Evolutionary conservation across 2,329 filamentous ascomycete genomes (phyloP), one percentile per base, ranked within the genome.

Genomic region (Cytospora piceae): DNA sequence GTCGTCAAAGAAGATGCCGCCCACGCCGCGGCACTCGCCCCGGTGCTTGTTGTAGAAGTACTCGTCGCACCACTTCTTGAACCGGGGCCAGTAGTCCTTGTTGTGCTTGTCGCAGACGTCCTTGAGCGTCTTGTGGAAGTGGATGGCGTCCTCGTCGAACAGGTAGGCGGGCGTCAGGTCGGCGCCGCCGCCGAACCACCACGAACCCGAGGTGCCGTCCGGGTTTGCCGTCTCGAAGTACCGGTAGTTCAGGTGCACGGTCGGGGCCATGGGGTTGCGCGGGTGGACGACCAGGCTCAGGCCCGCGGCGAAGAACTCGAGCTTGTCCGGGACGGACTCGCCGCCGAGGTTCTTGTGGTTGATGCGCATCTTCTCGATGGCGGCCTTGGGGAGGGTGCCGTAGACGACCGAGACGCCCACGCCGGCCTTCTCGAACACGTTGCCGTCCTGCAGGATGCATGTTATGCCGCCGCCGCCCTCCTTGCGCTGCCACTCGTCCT

Each of bases 1-100:
- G 76, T 99, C 95, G 78, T 99, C 95, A 74, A 99, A 99, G 86
- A 99, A 99, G 78, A 99, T 98, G 62, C 95, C 95, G 61, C 95
- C 95, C 39, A 99, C 81, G 64, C 95, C 95, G 58, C 95, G 90
- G 56, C 87, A 83, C 80, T 99, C 95, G 66, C 87, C 86, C 56
- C 95, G 88, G 80, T 99, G 95, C 76, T 94, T 94, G 78, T 97
- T 91, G 81, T 85, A 90, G 80, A 99, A 99, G 82, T 99, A 99
- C 73, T 96, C 88, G 77, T 99, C 95, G 77, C 95, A 99, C 95
- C 95, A 99, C 75, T 91, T 90, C 82, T 99, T 99, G 85, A 98
- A 99, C 61, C 89, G 88, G 15, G 93, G 89, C 77, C 96, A 99
- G 83, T 97, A 99, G 46, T 83, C 85, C 76, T 91, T 92, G 81